A percentile compares a stretch with the other conserved stretches of the same genome.
These are phyloP conservation scores for Hymenotorrendiella dingleyae DNA, from an alignment of 2,329 filamentous ascomycete species.

Conservation along the genomic window DNA sequence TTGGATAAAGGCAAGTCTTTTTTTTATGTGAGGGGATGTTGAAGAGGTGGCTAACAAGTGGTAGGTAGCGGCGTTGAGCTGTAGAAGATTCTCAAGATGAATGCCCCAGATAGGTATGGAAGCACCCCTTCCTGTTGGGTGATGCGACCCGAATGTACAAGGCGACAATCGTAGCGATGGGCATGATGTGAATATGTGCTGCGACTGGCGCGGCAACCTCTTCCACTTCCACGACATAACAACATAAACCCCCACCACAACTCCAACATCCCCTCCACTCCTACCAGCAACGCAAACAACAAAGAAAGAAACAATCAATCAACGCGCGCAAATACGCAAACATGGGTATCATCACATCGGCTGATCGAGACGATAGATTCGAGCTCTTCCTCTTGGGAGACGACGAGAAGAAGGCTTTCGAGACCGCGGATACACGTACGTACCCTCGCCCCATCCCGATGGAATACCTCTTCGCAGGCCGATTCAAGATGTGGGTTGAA, in stretches of 20 bases:
- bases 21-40: too few relatives aligned
- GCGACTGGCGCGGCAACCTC: background rate
- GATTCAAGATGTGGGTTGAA: too few relatives aligned
- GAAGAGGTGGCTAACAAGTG: too few relatives aligned
- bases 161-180: background rate
- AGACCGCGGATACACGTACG: conserved; percentile 83
- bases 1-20: too few relatives aligned
- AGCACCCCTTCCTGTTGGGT: conserved; percentile 4
- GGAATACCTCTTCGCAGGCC: too few relatives aligned
- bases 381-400: conserved; percentile 85
- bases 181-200: background rate
- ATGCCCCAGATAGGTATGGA: conserved; percentile 47
- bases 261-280: background rate
- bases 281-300: background rate
- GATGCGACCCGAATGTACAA: background rate
- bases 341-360: conserved; percentile 5
- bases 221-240: background rate
- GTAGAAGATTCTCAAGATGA: too few relatives aligned
- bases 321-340: background rate
- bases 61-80: too few relatives aligned
- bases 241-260: background rate
- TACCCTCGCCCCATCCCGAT: conserved; percentile 11
- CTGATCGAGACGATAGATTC: conserved; percentile 56
- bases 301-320: too few relatives aligned
- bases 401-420: conserved; percentile 89